Base-by-base conservation (phyloP, 768 basidiomycete genomes). In the Phylloporus sp. region DNA sequence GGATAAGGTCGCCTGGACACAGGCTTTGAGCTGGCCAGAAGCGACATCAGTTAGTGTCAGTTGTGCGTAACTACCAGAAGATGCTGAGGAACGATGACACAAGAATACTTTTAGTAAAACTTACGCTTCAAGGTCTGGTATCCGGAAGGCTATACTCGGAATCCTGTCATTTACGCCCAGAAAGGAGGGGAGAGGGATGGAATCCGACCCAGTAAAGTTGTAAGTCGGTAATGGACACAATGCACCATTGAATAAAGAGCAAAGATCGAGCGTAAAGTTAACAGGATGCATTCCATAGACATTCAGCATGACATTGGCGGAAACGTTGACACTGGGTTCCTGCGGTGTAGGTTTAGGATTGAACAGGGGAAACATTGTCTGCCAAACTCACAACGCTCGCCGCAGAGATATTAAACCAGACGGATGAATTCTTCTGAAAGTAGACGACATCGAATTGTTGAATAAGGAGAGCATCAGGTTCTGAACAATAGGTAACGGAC, bases 181-280 rank as follows among this genome's bases (percentile, higher is more conserved):
- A 20, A 79, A 77, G 24, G 73, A 59, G 0, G 87, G 86, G 0
- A 91, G 70, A 4, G 76, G 68, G 42, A 91, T 67, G 4, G 82
- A 76, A 59, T 86, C 83, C 6, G 82, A 76, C 38, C 91, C 92
- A n/a, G 81, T 84, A 60, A 96, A 94, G 59, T 92, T 88, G 72
- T 90, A 88, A 61, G 77, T 77, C 27, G 75, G 93, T 49, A 80
- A 79, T 28, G 76, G 93, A 69, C 95, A 98, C 11, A 97, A 74
- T 21, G 81, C 83, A 15, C 92, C 91, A 44, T 71, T 66, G 26
- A 95, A 76, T 38, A 90, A 74, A 38, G 69, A 68, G 73, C 95
- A 98, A 26, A 97, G 78, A 68, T 95, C 78, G 52, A 96, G 68
- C n/a, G 90, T 90, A 51, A 84, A 60, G 63, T 96, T 96, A 54